Evolutionary conservation across 2,329 filamentous ascomycete species (phyloP).

Genomic region (Colletotrichum filicis): DNA sequence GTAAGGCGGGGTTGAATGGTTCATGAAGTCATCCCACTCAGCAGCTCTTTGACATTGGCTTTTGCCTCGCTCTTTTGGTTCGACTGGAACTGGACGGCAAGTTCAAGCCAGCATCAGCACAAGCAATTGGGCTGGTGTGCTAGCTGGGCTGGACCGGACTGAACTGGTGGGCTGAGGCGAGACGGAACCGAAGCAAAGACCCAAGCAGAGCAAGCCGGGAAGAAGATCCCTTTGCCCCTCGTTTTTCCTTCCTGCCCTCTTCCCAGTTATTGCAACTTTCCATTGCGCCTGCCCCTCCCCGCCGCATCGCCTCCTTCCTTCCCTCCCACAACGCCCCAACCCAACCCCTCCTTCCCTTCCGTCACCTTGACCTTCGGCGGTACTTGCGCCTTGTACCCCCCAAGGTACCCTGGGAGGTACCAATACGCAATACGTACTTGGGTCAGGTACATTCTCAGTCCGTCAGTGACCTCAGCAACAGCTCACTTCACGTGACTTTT

Average conservation of each 20-base stretch:
- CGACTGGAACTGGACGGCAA: not conserved
- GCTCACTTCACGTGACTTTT: conserved; percentile 32
- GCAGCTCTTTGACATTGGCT: conserved; percentile 1
- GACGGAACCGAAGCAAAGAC: not conserved
- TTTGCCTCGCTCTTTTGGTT: not conserved
- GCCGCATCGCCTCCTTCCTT: not conserved
- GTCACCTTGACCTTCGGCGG: not conserved
- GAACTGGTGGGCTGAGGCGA: conserved; percentile 4
- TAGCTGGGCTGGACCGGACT: not conserved
- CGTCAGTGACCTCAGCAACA: conserved; percentile 32
- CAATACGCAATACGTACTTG: not conserved
- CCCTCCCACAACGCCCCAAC: not conserved
- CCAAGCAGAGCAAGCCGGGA: conserved; percentile 4
- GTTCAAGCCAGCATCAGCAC: not conserved
- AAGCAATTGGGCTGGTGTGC: not conserved
- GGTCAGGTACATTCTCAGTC: conserved; percentile 16
- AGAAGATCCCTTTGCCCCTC: conserved; percentile 19
- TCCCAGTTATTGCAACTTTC: not conserved
- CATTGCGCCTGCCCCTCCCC: not conserved
- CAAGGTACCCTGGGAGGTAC: too few relatives aligned
- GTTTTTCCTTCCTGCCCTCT: conserved; percentile 41
- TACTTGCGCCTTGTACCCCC: not conserved
- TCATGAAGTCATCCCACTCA: conserved; percentile 29
- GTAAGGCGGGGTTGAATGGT: not conserved
- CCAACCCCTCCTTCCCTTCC: conserved; percentile 13